Evolutionary conservation across 2,329 filamentous ascomycete species (phyloP).

Genomic region (Tolypocladium tundrense): DNA sequence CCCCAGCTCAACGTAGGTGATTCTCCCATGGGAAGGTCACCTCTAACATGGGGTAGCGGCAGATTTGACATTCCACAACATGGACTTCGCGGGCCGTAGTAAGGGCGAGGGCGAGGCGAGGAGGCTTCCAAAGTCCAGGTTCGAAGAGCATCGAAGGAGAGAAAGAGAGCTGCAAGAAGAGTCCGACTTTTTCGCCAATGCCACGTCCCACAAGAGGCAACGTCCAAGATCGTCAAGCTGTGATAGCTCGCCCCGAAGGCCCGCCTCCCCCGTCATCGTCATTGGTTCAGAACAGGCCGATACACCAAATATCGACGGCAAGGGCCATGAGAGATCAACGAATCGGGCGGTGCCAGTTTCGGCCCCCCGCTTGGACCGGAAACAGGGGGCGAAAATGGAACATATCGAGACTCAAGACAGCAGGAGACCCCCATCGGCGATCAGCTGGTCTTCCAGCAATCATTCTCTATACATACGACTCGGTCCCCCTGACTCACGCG

Average conservation of each 20-base stretch:
- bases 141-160: constrained; percentile 15
- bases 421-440: not conserved
- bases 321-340: not conserved
- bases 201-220: not conserved
- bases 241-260: not conserved
- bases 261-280: not conserved
- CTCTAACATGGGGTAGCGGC: constrained; percentile 27
- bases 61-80: constrained; percentile 42
- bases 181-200: constrained; percentile 22
- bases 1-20: constrained; percentile 9
- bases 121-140: constrained; percentile 3
- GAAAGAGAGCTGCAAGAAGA: constrained; percentile 23
- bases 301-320: not conserved
- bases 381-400: not conserved
- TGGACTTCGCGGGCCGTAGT: constrained; percentile 27
- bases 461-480: not conserved
- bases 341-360: not conserved
- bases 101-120: not conserved
- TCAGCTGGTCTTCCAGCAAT: not conserved
- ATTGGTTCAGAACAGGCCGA: not conserved
- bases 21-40: not conserved
- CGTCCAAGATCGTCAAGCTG: not conserved
- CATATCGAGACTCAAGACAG: not conserved
- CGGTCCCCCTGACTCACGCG: not conserved
- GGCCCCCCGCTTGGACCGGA: not conserved